Base-by-base conservation (phyloP, 495 filamentous ascomycete genomes). In the Tuber aestivum region DNA sequence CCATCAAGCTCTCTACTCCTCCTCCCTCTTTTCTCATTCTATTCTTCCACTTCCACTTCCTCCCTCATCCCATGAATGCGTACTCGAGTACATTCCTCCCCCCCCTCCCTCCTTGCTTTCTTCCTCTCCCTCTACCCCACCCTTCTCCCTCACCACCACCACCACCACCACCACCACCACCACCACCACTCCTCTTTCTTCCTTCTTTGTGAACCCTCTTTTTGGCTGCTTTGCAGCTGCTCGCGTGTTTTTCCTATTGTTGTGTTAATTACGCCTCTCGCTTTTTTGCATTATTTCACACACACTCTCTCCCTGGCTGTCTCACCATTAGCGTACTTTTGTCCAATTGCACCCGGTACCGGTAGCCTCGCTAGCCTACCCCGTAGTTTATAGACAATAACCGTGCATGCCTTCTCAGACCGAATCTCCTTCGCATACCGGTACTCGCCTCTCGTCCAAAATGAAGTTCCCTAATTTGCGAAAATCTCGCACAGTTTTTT, bases 181-280 rank as follows among this genome's bases (percentile, higher is more conserved):
- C 56, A 41, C 72, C 70, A 42, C 18, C 35, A 48, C 41, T 21
- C 69, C n/a, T 21, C 48, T 56, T 42, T 40, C 73, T 70, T 72
- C 42, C 71, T 76, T 68, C 44, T 70, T 70, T 73, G 32, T 44
- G 45, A 42, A 38, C 72, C 74, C 50, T 76, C 20, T 71, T 44
- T 41, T 78, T 71, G 45, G 42, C 70, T 69, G 69, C 69, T 79
- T 65, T 65, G 27, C 27, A 35, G 56, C 56, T 41, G 44, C 40
- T 56, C 70, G 76, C 71, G 74, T 56, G 77, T 71, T 75, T 72
- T 69, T 69, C 72, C 70, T 40, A 70, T 74, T 79, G 78, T 79
- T 71, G 78, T 75, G 74, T 75, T 79, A 32, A 65, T 79, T 72
- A 77, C 82, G 79, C 72, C 77, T 79, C 77, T 76, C 71, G 75